Evolutionary conservation across 257 asterid genomes (phyloP).

Genomic region (Paulownia fortunei): DNA sequence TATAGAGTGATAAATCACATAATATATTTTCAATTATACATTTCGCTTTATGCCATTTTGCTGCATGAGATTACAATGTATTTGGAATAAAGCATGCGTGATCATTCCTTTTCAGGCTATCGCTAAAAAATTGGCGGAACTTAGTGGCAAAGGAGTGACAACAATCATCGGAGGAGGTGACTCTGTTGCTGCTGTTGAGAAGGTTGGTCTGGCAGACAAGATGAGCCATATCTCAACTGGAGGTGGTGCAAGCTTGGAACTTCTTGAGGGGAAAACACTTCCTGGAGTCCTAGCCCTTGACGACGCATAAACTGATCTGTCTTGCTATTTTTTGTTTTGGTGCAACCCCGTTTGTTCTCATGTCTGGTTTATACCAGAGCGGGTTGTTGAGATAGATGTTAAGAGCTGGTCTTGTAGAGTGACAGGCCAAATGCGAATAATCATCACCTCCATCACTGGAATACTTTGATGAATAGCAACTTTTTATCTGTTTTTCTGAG

Average conservation of each 20-base stretch:
- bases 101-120: constrained; percentile 48
- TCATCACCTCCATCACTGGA: constrained; percentile 29
- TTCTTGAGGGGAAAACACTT: constrained; percentile 82
- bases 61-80: neutral
- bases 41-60: neutral
- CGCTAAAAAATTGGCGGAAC: constrained; percentile 83
- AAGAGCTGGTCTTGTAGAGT: constrained; percentile 38
- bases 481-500: constrained; percentile 1
- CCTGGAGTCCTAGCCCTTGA: constrained; percentile 88
- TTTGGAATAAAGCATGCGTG: neutral
- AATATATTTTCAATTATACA: neutral
- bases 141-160: constrained; percentile 91
- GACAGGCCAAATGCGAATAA: constrained; percentile 43
- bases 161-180: constrained; percentile 93
- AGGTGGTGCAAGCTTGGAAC: constrained; percentile 96
- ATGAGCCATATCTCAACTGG: constrained; percentile 98
- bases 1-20: neutral
- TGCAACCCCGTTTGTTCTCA: neutral
- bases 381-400: constrained; percentile 25
- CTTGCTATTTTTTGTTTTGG: constrained; percentile 17
- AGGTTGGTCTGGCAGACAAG: constrained; percentile 88
- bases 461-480: constrained; percentile 29
- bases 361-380: constrained; percentile 19
- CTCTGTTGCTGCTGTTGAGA: constrained; percentile 96
- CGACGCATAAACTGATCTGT: constrained; percentile 51